Evolutionary conservation across 768 basidiomycete species (phyloP).

Genomic region (Leccinum incarnatum): DNA sequence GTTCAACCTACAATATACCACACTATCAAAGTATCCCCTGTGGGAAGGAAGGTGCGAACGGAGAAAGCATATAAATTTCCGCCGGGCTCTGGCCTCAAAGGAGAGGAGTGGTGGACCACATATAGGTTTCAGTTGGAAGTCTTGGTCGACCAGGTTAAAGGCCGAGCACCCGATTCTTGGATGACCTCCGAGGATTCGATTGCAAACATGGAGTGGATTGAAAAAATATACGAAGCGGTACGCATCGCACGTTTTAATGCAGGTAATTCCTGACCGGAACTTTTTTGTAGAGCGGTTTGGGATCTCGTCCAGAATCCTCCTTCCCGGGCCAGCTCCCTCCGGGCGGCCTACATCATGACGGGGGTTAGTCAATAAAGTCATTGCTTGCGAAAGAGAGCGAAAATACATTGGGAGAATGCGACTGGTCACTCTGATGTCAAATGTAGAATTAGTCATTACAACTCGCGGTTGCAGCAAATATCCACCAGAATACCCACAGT

Average conservation of each 20-base stretch:
- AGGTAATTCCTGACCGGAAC: not conserved
- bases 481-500: too few relatives aligned
- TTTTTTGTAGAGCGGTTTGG: slow-evolving; percentile 35
- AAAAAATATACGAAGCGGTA: slow-evolving; percentile 54
- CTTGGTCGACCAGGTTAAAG: slow-evolving; percentile 57
- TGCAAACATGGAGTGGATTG: slow-evolving; percentile 55
- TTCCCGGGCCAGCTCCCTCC: slow-evolving; percentile 34
- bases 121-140: slow-evolving; percentile 58
- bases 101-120: slow-evolving; percentile 60
- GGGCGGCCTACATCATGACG: not conserved
- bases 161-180: slow-evolving; percentile 54
- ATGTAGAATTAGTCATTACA: not conserved
- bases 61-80: slow-evolving; percentile 46
- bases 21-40: slow-evolving; percentile 42
- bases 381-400: not conserved
- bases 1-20: slow-evolving; percentile 47
- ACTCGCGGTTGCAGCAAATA: not conserved
- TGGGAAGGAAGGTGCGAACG: slow-evolving; percentile 31
- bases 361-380: not conserved
- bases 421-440: not conserved
- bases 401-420: not conserved
- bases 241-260: slow-evolving; percentile 9
- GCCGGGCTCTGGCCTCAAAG: slow-evolving; percentile 33
- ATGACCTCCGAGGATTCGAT: slow-evolving; percentile 51
- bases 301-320: slow-evolving; percentile 33